A percentile compares a stretch with the other conserved stretches of the same genome.
Conservation (phyloP, 2,329 filamentous ascomycete genomes). For the Fusarium paranaense region DNA sequence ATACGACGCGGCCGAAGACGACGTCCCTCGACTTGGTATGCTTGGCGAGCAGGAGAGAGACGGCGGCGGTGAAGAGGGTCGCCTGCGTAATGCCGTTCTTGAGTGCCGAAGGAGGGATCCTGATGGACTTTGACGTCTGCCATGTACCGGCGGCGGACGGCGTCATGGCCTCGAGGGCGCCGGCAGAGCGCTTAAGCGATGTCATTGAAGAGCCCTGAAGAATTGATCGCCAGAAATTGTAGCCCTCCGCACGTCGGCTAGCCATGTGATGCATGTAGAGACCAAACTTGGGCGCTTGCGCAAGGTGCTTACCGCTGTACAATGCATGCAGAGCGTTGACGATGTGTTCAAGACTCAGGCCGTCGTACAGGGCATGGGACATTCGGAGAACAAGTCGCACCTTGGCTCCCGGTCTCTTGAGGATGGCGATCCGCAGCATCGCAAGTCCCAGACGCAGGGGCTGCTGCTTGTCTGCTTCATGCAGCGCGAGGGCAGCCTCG, state of each 20-base stretch:
- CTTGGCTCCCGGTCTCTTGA: constrained; percentile 6
- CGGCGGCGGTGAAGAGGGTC: constrained; percentile 6
- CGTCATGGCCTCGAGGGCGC: not conserved
- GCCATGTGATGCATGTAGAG: constrained; percentile 28
- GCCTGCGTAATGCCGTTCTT: constrained; percentile 7
- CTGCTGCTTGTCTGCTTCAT: not conserved
- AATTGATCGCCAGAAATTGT: constrained; percentile 15
- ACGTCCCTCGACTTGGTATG: constrained; percentile 11
- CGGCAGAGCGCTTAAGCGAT: not conserved
- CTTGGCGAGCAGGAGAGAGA: not conserved
- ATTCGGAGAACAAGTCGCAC: constrained; percentile 26
- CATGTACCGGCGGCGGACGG: not conserved
- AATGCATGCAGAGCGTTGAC: constrained; percentile 26
- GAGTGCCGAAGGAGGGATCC: constrained; percentile 1
- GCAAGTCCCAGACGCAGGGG: not conserved
- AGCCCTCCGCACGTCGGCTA: not conserved
- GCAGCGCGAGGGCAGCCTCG: not conserved
- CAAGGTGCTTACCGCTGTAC: constrained; percentile 20
- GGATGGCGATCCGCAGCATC: constrained; percentile 3
- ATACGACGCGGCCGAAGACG: constrained; percentile 35
- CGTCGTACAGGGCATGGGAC: constrained; percentile 41
- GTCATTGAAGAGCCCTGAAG: constrained; percentile 7
- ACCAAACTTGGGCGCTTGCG: constrained; percentile 24
- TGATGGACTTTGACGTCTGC: constrained; percentile 4
- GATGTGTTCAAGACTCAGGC: constrained; percentile 34